Conservation (phyloP, 2,329 filamentous ascomycete species). For the Fusarium beomiforme region DNA sequence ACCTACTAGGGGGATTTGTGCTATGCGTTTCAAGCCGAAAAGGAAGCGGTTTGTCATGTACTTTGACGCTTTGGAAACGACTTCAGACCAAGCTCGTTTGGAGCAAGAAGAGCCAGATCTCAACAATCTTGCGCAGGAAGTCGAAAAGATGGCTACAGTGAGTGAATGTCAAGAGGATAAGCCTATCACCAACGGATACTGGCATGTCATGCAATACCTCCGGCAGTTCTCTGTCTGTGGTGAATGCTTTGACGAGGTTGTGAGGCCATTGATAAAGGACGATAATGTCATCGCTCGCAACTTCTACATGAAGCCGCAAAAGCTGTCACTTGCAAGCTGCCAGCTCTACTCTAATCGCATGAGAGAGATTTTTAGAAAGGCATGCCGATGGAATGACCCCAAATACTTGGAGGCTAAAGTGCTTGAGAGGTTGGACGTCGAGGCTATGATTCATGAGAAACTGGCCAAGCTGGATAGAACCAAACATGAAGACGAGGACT, state of each 20-base stretch:
- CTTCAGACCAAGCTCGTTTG: conserved; percentile 61
- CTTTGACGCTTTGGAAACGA: conserved; percentile 68
- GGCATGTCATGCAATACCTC: conserved; percentile 81
- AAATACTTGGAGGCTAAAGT: conserved; percentile 68
- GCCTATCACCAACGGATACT: conserved; percentile 69
- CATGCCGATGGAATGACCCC: conserved; percentile 74
- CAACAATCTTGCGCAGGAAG: conserved; percentile 69
- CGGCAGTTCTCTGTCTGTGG: conserved; percentile 86
- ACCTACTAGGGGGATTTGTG: conserved; percentile 68
- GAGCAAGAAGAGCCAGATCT: conserved; percentile 63
- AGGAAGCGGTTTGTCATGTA: conserved; percentile 66
- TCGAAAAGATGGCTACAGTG: conserved; percentile 66
- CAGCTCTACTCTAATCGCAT: conserved; percentile 85
- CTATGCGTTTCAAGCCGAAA: conserved; percentile 68
- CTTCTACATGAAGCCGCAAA: conserved; percentile 70
- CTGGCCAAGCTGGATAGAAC: conserved; percentile 55
- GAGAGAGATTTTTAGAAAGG: conserved; percentile 75
- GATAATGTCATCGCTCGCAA: conserved; percentile 67
- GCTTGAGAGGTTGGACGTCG: conserved; percentile 67
- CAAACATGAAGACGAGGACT: conserved; percentile 47
- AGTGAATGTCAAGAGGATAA: conserved; percentile 74
- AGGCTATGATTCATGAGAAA: conserved; percentile 67
- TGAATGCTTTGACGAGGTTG: conserved; percentile 83
- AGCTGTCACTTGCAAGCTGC: conserved; percentile 68
- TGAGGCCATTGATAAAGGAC: conserved; percentile 73